Evolutionary conservation across 148 eudicot species (phyloP).

Genomic region (Polygonum maritimum): DNA sequence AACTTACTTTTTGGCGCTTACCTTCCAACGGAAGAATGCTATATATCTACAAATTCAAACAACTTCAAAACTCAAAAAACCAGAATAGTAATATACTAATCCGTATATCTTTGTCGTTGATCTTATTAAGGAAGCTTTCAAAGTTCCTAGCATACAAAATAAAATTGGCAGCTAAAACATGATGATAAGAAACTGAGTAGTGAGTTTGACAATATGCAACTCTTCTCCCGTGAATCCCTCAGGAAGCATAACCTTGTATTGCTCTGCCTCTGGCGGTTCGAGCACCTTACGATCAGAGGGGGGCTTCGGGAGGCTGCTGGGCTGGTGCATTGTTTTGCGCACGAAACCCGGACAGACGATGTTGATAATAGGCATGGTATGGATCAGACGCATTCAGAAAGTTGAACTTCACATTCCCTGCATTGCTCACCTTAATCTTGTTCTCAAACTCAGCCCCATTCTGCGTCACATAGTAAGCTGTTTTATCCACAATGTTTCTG

Average conservation of each 20-base stretch:
- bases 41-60: no score
- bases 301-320: constrained; percentile 21
- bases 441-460: constrained; percentile 76
- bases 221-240: constrained; percentile 87
- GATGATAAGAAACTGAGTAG: constrained; percentile 49
- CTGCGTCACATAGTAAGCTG: constrained; percentile 22
- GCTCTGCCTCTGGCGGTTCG: constrained; percentile 56
- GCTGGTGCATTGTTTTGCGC: constrained; percentile 35
- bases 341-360: constrained; percentile 54
- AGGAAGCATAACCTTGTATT: constrained; percentile 66
- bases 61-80: no score
- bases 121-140: no score
- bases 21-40: no score
- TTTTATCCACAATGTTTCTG: no score
- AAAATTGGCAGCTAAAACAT: no score
- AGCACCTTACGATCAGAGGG: no score
- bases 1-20: no score
- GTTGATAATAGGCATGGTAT: constrained; percentile 73
- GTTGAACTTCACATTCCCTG: constrained; percentile 62
- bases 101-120: no score
- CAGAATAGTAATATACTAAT: no score
- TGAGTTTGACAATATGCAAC: constrained; percentile 67
- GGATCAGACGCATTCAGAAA: constrained; percentile 64
- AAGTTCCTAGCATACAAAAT: no score
- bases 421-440: constrained; percentile 53